Evolutionary conservation across 2,329 filamentous ascomycete genomes (phyloP).

Genomic region (Claviceps maximensis): DNA sequence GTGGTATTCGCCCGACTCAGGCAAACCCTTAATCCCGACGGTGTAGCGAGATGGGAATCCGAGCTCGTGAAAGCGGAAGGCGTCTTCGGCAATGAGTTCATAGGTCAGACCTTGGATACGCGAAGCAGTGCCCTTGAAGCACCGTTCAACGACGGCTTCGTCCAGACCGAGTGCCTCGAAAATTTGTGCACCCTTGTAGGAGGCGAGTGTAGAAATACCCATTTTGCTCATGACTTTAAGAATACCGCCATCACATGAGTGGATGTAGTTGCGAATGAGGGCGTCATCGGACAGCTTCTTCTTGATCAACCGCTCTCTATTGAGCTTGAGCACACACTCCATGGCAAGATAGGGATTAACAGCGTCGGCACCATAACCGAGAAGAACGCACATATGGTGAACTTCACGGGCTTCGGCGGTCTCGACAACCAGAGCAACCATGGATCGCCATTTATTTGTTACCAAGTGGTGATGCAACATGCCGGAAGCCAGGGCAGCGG

Average conservation of each 20-base stretch:
- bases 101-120: slow-evolving; percentile 92
- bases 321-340: slow-evolving; percentile 94
- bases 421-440: slow-evolving; percentile 77
- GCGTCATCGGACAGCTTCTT: slow-evolving; percentile 74
- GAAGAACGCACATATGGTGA: slow-evolving; percentile 95
- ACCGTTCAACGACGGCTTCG: slow-evolving; percentile 81
- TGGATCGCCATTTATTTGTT: slow-evolving; percentile 87
- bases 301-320: slow-evolving; percentile 82
- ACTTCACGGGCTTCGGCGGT: slow-evolving; percentile 91
- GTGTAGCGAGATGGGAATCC: slow-evolving; percentile 77
- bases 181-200: slow-evolving; percentile 96
- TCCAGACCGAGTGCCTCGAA: slow-evolving; percentile 93
- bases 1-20: slow-evolving; percentile 93
- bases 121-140: slow-evolving; percentile 87
- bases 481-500: slow-evolving; percentile 74
- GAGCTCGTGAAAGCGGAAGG: slow-evolving; percentile 87
- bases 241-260: slow-evolving; percentile 90
- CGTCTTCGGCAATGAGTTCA: slow-evolving; percentile 84
- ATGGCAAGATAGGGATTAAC: slow-evolving; percentile 92
- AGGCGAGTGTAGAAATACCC: slow-evolving; percentile 93
- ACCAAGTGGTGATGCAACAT: slow-evolving; percentile 94
- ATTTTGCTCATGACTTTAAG: slow-evolving; percentile 99
- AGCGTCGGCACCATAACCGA: slow-evolving; percentile 89
- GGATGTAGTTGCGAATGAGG: slow-evolving; percentile 90
- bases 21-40: slow-evolving; percentile 62